Conservation (phyloP, 345 rosid species). For the Hibiscus mutabilis region DNA sequence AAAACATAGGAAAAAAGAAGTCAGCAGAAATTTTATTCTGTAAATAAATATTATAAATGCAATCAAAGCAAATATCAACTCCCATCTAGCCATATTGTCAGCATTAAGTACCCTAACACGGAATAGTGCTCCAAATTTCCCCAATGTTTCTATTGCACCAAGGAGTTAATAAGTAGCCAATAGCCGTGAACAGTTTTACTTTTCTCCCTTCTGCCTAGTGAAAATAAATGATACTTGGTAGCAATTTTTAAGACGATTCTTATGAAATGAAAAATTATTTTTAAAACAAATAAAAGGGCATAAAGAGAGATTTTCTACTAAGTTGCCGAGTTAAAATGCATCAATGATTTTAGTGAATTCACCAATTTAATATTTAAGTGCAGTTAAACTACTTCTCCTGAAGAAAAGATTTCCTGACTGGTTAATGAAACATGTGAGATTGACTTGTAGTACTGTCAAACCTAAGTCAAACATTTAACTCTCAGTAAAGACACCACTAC, state of each 20-base stretch:
- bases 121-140: background rate
- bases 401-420: background rate
- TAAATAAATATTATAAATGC: background rate
- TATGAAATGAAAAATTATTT: background rate
- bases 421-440: conserved; percentile 8
- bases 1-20: background rate
- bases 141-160: background rate
- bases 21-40: background rate
- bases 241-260: background rate
- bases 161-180: background rate
- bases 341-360: background rate
- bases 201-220: background rate
- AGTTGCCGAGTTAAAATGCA: background rate
- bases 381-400: conserved; percentile 4
- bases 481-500: conserved; percentile 67
- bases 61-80: background rate
- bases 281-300: background rate
- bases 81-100: background rate
- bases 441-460: conserved; percentile 24
- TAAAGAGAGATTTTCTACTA: background rate
- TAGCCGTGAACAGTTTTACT: background rate
- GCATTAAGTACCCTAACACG: background rate
- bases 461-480: conserved; percentile 52
- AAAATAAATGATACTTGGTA: background rate
- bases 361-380: background rate